phyloP scores from a whole-genome alignment of 805 yeast species.

The Barnettozyma siamensis region DNA sequence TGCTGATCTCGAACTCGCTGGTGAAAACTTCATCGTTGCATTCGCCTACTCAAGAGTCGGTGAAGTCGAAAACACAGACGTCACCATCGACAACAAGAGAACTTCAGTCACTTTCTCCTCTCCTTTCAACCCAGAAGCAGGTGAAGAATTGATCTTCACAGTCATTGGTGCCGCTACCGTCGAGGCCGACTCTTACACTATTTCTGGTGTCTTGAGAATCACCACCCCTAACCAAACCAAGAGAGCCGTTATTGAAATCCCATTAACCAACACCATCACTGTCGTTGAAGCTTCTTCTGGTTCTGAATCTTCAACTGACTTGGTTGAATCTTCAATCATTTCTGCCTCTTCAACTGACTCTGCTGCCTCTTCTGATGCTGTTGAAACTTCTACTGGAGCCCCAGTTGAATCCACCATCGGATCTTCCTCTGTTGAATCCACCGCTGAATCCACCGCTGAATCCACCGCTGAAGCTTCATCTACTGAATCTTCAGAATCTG shows the following conservation, averaged over 20 bases:
- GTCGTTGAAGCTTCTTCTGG: not conserved
- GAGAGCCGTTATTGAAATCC: slow-evolving; percentile 10
- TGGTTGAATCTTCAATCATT: slow-evolving; percentile 1
- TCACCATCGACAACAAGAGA: not conserved
- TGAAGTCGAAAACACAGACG: not conserved
- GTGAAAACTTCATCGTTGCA: not conserved
- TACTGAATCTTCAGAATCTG: not conserved
- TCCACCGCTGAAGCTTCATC: not conserved
- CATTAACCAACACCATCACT: slow-evolving; percentile 7
- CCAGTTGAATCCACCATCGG: not conserved
- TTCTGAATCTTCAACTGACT: slow-evolving; percentile 2
- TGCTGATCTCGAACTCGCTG: not conserved
- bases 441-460: not conserved
- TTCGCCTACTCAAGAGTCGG: slow-evolving; percentile 1
- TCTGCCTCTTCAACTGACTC: not conserved
- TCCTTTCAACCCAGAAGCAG: not conserved
- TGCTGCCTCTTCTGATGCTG: not conserved
- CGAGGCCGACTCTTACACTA: not conserved
- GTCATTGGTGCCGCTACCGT: not conserved
- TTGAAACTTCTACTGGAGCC: not conserved
- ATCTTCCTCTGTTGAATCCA: not conserved
- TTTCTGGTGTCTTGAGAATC: not conserved
- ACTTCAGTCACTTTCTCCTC: not conserved
- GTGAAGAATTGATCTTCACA: not conserved
- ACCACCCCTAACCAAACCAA: slow-evolving; percentile 2